Evolutionary conservation across 2,329 filamentous ascomycete species (phyloP).

Genomic region (Talaromyces sp.): DNA sequence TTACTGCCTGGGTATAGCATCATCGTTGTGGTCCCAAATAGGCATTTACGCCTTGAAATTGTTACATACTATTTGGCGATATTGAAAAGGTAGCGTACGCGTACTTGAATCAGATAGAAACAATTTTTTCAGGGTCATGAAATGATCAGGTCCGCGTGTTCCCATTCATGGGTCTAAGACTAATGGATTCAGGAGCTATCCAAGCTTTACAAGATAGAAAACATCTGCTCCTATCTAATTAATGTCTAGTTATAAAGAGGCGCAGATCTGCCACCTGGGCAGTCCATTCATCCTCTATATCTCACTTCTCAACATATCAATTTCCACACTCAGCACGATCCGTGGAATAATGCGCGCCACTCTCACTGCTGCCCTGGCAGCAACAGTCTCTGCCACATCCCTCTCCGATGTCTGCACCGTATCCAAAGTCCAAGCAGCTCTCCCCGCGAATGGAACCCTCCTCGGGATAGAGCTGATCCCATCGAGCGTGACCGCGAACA

Average conservation of each 20-base stretch:
- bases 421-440: not conserved
- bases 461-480: not conserved
- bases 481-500: not conserved
- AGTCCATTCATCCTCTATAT: not conserved
- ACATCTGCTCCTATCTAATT: not conserved
- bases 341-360: not conserved
- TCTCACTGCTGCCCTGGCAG: not conserved
- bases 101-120: not conserved
- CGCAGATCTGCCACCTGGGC: not conserved
- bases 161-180: not conserved
- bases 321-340: not conserved
- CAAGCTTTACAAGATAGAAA: not conserved
- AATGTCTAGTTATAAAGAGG: not conserved
- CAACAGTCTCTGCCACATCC: not conserved
- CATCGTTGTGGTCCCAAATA: not conserved
- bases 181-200: not conserved
- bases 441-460: not conserved
- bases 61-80: not conserved
- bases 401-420: not conserved
- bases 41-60: not conserved
- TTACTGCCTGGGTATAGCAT: not conserved
- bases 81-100: not conserved
- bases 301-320: not conserved
- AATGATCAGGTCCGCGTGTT: not conserved
- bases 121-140: not conserved